A percentile compares a stretch with the other conserved stretches of the same genome.
These are phyloP conservation scores for Corinectria fuckeliana DNA, from an alignment of 2,329 filamentous ascomycete species.

Conservation along the genomic window DNA sequence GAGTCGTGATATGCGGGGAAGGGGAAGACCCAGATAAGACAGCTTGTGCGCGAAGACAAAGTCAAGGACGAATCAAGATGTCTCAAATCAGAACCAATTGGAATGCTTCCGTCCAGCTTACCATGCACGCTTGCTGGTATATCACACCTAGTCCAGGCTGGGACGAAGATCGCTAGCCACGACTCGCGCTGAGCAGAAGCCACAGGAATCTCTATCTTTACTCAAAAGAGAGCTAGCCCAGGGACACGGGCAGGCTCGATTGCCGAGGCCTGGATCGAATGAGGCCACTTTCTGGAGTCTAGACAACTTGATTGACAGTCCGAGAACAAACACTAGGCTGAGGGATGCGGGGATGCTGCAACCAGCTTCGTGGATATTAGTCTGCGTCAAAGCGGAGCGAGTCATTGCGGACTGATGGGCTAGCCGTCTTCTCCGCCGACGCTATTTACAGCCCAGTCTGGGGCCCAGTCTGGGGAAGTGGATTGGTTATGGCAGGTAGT, in stretches of 20 bases:
- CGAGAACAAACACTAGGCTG: background rate
- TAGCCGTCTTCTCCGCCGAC: background rate
- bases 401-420: background rate
- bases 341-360: background rate
- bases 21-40: background rate
- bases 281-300: too few relatives aligned
- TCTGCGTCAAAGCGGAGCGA: background rate
- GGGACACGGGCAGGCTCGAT: background rate
- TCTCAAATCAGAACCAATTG: background rate
- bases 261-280: too few relatives aligned
- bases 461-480: background rate
- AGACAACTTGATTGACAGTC: slow-evolving; percentile 1
- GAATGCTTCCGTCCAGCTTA: too few relatives aligned
- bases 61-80: background rate
- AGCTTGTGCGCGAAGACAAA: background rate
- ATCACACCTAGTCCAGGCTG: background rate
- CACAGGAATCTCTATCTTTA: background rate
- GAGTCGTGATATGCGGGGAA: too few relatives aligned
- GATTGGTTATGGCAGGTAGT: background rate
- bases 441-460: background rate
- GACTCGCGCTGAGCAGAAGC: slow-evolving; percentile 3
- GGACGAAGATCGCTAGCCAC: slow-evolving; percentile 6
- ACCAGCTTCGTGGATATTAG: background rate
- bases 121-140: background rate
- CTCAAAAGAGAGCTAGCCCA: background rate